Base-by-base conservation (phyloP, 2,329 filamentous ascomycete genomes). In the Trichoderma oligosporum region DNA sequence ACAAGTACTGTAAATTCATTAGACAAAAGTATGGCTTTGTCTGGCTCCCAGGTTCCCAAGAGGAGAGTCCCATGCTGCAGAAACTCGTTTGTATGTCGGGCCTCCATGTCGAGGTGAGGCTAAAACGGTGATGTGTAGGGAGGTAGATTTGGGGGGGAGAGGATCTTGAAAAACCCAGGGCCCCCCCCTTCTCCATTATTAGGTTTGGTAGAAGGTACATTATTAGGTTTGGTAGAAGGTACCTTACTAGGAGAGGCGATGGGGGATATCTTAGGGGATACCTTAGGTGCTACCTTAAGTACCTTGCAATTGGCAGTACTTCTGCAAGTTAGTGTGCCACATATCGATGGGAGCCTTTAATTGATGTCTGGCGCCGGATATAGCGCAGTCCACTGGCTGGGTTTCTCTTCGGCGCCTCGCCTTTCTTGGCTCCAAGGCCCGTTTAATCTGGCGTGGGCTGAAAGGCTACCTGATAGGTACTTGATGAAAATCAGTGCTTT, bases 321-420 rank as follows among this genome's bases (percentile, higher is more conserved):
- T 46, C 25, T 51, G 24, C 42, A 18, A 11, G 27, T n/a, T 11
- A 31, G 18, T 36, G 44, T 46, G 29, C 29, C 46, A 33, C 46
- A 31, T 33, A 42, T 46, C 31, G 9, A 39, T 18, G 27, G 31
- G 29, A 35, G 44, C 25, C 45, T 25, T 45, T 38, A 51, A 41
- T 33, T 58, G 56, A 52, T 53, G 33, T 47, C 48, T 49, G 46
- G 54, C 56, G 41, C 41, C 49, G 44, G 46, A 36, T 45, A 39
- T 54, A 55, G 56, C 49, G 56, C 49, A 41, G 44, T 48, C 56
- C 56, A 48, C 42, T 49, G 38, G 35, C 38, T 47, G 29, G 42
- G 49, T 49, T 48, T 44, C 49, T 54, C 29, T 47, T 54, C 42
- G 47, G 25, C 47, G 56, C 47, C 39, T 53, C 56, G 49, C 56